phyloP scores from a whole-genome alignment of 2,329 filamentous ascomycete species.

The Aspergillus chevalieri region DNA sequence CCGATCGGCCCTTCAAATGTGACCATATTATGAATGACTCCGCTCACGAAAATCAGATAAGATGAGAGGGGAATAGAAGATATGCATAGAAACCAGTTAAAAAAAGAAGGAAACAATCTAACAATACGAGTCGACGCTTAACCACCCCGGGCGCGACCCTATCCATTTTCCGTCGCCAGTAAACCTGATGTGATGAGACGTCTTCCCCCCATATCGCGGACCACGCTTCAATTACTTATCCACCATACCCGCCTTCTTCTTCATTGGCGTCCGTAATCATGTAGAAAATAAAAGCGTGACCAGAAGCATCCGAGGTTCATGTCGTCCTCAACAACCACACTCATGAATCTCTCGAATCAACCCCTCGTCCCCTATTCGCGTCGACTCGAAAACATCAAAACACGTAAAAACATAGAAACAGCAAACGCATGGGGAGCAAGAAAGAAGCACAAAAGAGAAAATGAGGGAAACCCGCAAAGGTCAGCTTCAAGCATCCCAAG shows the following conservation, averaged over 20 bases:
- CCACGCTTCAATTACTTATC: neutral
- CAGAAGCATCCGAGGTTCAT: conserved; percentile 4
- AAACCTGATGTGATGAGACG: conserved; percentile 11
- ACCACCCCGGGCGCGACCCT: conserved; percentile 45
- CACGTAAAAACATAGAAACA: conserved; percentile 10
- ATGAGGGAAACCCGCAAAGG: neutral
- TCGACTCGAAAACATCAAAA: conserved; percentile 12
- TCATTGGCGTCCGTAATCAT: neutral
- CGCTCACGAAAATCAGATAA: neutral
- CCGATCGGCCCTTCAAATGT: too few relatives aligned
- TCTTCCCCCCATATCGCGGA: conserved; percentile 3
- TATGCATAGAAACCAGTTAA: conserved; percentile 5
- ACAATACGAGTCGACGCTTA: conserved; percentile 32
- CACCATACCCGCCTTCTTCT: neutral
- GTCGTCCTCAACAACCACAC: neutral
- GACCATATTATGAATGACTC: neutral
- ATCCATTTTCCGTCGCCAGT: conserved; percentile 39
- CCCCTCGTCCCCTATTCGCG: conserved; percentile 25
- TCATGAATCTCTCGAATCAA: conserved; percentile 4
- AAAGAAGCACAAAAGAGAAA: conserved; percentile 11
- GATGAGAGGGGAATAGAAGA: neutral
- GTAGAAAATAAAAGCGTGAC: conserved; percentile 9
- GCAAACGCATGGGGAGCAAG: conserved; percentile 5
- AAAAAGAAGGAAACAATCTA: conserved; percentile 10
- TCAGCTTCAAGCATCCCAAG: conserved; percentile 9